Conservation (phyloP, 352 stramenopile species). For the Phytophthora pini region DNA sequence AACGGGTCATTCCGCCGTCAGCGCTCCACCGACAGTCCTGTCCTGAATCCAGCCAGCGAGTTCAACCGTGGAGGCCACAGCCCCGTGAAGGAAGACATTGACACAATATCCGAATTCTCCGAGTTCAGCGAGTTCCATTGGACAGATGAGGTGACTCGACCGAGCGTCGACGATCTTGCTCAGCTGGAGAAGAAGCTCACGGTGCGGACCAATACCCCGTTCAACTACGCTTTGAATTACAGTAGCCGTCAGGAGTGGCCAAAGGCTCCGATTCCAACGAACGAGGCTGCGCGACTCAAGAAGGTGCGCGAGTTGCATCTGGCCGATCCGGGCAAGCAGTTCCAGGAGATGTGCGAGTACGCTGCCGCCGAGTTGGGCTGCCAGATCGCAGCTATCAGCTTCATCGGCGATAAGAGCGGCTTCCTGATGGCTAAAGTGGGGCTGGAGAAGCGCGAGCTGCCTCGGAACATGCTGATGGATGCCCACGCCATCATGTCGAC, state of each 20-base stretch:
- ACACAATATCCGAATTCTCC: constrained; percentile 44
- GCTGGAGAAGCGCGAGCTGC: constrained; percentile 78
- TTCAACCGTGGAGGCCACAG: constrained; percentile 47
- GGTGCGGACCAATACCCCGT: constrained; percentile 76
- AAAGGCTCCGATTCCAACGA: constrained; percentile 72
- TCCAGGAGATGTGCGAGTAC: constrained; percentile 90
- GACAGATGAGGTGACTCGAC: constrained; percentile 36
- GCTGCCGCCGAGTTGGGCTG: constrained; percentile 81
- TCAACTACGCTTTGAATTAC: constrained; percentile 85
- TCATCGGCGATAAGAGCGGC: constrained; percentile 87
- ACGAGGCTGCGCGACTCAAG: constrained; percentile 67
- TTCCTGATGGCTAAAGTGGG: constrained; percentile 87
- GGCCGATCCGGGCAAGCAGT: constrained; percentile 78
- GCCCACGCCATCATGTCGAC: constrained; percentile 83
- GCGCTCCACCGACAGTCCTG: constrained; percentile 23
- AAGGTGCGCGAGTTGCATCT: constrained; percentile 82
- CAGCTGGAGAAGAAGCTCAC: constrained; percentile 69
- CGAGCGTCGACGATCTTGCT: constrained; percentile 61
- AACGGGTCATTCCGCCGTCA: constrained; percentile 36
- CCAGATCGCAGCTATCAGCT: constrained; percentile 83
- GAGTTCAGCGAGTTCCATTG: constrained; percentile 59
- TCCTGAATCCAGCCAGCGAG: constrained; percentile 43
- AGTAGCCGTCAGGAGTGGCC: constrained; percentile 84
- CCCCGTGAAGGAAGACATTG: constrained; percentile 20
- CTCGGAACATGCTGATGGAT: constrained; percentile 82